These are phyloP conservation scores for Craterostigma plantagineum DNA, from an alignment of 257 asterid species.

Conservation along the genomic window DNA sequence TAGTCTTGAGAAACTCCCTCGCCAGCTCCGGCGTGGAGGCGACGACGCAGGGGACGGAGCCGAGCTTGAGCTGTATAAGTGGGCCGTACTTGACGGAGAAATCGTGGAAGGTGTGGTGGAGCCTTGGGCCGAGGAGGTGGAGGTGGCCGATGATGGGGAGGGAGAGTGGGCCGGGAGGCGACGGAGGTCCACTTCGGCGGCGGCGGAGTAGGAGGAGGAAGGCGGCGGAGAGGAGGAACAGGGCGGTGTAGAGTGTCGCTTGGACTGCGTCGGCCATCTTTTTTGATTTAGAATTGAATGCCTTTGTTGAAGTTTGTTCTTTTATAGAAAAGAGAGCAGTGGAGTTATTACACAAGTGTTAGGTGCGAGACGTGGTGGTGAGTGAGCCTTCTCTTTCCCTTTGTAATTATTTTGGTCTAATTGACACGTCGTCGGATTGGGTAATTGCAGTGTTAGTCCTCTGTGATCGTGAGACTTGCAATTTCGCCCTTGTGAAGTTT, in stretches of 20 bases:
- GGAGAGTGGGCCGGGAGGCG: slow-evolving; percentile 30
- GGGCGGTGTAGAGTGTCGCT: slow-evolving; percentile 11
- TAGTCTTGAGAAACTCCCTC: slow-evolving; percentile 21
- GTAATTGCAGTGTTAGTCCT: no score
- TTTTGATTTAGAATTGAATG: no score
- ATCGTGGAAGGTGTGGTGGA: slow-evolving; percentile 33
- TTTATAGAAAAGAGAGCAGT: no score
- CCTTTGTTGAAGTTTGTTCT: no score
- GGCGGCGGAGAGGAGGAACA: slow-evolving; percentile 17
- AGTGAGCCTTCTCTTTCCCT: no score
- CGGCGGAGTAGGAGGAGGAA: slow-evolving; percentile 4
- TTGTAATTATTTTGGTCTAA: no score
- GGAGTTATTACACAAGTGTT: no score
- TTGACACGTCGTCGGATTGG: no score
- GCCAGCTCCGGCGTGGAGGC: slow-evolving; percentile 37
- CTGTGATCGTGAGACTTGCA: no score
- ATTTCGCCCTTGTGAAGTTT: no score
- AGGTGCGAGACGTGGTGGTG: no score
- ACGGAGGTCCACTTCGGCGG: slow-evolving; percentile 4
- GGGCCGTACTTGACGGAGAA: slow-evolving; percentile 27
- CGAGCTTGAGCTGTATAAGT: slow-evolving; percentile 20
- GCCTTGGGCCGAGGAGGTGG: slow-evolving; percentile 38
- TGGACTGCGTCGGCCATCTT: slow-evolving; percentile 8
- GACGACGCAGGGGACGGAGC: slow-evolving; percentile 27
- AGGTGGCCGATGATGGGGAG: slow-evolving; percentile 51